Conservation (phyloP, 108 stramenopile genomes). For the Mediolabrus comicus region DNA sequence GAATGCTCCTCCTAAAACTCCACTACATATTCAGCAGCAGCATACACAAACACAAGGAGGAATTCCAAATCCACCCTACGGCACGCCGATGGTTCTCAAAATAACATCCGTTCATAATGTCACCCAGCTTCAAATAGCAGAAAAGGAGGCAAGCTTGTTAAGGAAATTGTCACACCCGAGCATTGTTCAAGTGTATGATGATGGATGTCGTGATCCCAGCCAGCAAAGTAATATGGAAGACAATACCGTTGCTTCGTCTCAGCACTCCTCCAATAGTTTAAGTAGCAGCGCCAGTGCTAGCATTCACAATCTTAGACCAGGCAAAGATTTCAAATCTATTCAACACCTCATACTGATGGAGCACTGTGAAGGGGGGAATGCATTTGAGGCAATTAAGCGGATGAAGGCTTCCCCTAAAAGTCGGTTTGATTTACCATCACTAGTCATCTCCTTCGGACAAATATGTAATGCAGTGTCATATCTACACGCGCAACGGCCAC, state of each 20-base stretch:
- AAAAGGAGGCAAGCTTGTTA: conserved; percentile 84
- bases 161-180: conserved; percentile 64
- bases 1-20: conserved; percentile 19
- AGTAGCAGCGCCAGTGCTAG: background rate
- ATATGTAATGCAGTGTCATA: conserved; percentile 85
- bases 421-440: conserved; percentile 65
- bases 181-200: conserved; percentile 69
- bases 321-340: conserved; percentile 12
- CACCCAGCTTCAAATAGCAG: conserved; percentile 76
- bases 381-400: conserved; percentile 77
- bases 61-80: conserved; percentile 10
- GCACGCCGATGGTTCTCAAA: conserved; percentile 67
- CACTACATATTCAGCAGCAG: conserved; percentile 7
- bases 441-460: conserved; percentile 88
- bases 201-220: conserved; percentile 46
- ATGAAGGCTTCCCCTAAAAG: conserved; percentile 42
- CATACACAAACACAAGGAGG: conserved; percentile 17
- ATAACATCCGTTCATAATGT: conserved; percentile 77
- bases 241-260: background rate
- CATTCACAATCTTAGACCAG: background rate
- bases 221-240: background rate
- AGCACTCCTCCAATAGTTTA: conserved; percentile 1
- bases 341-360: conserved; percentile 94
- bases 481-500: conserved; percentile 85
- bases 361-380: conserved; percentile 90